Percentiles rank a stretch among this genome's conserved stretches.
phyloP scores from a whole-genome alignment of 139 green algal genomes.

The Closterium sp. region DNA sequence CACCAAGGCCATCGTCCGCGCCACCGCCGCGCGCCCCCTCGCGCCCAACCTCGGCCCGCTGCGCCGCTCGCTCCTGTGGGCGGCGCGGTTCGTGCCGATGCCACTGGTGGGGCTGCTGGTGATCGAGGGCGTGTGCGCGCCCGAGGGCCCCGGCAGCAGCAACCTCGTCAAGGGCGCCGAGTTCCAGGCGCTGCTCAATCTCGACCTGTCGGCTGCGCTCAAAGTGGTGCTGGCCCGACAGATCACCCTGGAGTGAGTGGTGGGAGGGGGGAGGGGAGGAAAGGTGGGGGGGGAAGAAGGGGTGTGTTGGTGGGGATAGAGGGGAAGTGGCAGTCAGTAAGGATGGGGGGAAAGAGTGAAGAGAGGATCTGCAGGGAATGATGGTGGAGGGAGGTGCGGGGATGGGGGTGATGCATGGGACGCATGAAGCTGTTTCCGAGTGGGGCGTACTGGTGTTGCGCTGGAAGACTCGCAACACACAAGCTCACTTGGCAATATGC shows the following conservation, averaged over 20 bases:
- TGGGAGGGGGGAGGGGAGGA: background rate
- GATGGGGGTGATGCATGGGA: no score
- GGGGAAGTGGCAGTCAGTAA: no score
- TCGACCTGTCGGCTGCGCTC: constrained; percentile 43
- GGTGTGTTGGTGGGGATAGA: background rate
- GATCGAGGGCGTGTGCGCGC: constrained; percentile 44
- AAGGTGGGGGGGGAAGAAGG: background rate
- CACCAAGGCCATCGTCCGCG: constrained; percentile 40
- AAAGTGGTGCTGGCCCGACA: constrained; percentile 47
- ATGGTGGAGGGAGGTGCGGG: background rate
- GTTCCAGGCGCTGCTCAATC: constrained; percentile 36
- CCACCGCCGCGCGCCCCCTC: constrained; percentile 12
- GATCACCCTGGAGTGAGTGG: constrained; percentile 37
- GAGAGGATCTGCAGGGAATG: background rate
- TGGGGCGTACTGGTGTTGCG: no score
- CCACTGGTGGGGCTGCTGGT: constrained; percentile 49
- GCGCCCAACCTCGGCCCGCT: constrained; percentile 18
- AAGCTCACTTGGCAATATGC: no score
- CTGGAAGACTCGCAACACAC: no score
- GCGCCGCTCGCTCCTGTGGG: constrained; percentile 15
- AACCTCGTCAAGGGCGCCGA: constrained; percentile 12
- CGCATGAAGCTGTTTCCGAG: no score
- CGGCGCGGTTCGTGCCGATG: constrained; percentile 50
- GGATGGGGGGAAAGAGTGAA: background rate
- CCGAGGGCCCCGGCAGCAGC: constrained; percentile 9